phyloP scores from a whole-genome alignment of 352 stramenopile species.

The Elongisporangium anandrum region DNA sequence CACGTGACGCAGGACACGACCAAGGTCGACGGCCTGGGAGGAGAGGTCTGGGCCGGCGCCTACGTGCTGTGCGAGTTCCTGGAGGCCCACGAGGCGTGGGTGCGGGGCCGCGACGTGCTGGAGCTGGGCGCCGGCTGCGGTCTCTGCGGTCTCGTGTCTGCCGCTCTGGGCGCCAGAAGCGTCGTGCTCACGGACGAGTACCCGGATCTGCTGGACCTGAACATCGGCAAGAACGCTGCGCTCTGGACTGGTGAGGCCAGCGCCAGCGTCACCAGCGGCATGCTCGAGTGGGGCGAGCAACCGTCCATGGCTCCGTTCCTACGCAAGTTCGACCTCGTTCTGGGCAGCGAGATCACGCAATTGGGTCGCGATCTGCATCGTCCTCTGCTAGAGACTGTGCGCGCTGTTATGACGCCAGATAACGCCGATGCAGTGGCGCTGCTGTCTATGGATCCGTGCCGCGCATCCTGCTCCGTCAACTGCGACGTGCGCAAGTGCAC shows the following conservation, averaged over 20 bases:
- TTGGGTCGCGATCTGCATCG: constrained; percentile 33
- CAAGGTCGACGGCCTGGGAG: constrained; percentile 47
- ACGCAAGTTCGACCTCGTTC: constrained; percentile 40
- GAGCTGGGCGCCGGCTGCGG: constrained; percentile 57
- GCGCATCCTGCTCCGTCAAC: constrained; percentile 20
- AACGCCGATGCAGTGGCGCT: constrained; percentile 24
- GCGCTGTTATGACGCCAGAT: constrained; percentile 19
- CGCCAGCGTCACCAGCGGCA: constrained; percentile 11
- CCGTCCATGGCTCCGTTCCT: constrained; percentile 24
- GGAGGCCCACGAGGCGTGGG: constrained; percentile 18
- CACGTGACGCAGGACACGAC: constrained; percentile 48
- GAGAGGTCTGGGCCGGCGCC: constrained; percentile 55
- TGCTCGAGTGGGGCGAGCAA: constrained; percentile 29
- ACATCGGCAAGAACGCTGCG: constrained; percentile 31
- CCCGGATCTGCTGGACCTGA: constrained; percentile 38
- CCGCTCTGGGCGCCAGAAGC: constrained; percentile 23
- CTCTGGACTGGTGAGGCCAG: constrained; percentile 14
- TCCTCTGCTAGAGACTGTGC: constrained; percentile 39
- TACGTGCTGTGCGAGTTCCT: constrained; percentile 51
- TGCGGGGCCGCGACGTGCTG: constrained; percentile 30
- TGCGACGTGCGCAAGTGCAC: constrained; percentile 51
- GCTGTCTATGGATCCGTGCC: constrained; percentile 54
- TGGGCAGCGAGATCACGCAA: constrained; percentile 65
- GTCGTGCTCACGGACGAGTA: constrained; percentile 53
- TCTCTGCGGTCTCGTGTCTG: constrained; percentile 43